Percentiles rank a stretch among this genome's conserved stretches.
Evolutionary conservation across 2,329 filamentous ascomycete genomes (phyloP).

Genomic region (Neoarthrinium moseri): DNA sequence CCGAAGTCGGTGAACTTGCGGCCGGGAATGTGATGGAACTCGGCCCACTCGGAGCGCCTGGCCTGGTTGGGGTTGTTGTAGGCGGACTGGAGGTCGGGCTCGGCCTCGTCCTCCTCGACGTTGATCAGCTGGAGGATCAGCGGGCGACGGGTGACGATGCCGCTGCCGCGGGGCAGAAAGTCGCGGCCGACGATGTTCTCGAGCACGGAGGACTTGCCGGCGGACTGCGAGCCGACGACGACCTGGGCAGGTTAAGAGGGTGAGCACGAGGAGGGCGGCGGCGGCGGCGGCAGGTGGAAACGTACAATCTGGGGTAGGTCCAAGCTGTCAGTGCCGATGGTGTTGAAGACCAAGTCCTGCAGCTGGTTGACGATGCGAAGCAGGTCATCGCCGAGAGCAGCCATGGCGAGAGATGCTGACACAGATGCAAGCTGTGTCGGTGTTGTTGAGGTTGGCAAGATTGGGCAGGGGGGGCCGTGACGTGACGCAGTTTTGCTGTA

Average conservation of each 20-base stretch:
- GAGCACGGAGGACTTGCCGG: conserved; percentile 96
- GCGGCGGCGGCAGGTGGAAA: conserved; percentile 17
- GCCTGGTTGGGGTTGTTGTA: conserved; percentile 76
- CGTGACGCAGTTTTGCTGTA: neutral
- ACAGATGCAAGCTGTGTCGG: conserved; percentile 1
- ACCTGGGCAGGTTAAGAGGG: conserved; percentile 57
- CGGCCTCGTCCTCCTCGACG: conserved; percentile 73
- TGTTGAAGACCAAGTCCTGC: conserved; percentile 98
- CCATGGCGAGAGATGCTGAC: conserved; percentile 56
- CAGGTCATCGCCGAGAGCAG: conserved; percentile 92
- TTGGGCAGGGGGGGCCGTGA: neutral
- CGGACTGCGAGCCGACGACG: conserved; percentile 96
- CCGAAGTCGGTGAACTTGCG: conserved; percentile 87
- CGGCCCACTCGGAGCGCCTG: conserved; percentile 74
- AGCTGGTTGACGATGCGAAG: conserved; percentile 96
- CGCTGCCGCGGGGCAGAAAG: conserved; percentile 92
- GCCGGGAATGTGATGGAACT: conserved; percentile 93
- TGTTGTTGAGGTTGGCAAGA: neutral
- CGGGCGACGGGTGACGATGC: conserved; percentile 91
- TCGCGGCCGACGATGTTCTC: conserved; percentile 98
- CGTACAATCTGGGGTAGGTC: conserved; percentile 97
- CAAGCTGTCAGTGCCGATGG: conserved; percentile 96
- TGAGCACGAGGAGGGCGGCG: conserved; percentile 13
- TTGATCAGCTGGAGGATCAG: conserved; percentile 99
- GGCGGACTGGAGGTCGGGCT: conserved; percentile 63